Evolutionary conservation across 495 filamentous ascomycete species (phyloP).

Genomic region (Penicillium ucsense): DNA sequence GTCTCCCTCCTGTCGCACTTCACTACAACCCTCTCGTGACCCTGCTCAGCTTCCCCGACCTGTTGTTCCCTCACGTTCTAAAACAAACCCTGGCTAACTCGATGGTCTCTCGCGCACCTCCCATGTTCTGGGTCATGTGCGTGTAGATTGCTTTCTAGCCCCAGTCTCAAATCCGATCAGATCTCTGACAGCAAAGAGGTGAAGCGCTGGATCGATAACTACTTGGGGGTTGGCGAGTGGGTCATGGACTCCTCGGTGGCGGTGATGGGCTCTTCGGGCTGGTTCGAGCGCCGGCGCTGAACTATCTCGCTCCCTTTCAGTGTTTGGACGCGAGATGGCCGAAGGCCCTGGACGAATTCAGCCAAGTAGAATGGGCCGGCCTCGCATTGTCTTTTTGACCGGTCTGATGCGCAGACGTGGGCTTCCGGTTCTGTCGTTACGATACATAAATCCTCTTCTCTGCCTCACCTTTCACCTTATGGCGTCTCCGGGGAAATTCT

Average conservation of each 20-base stretch:
- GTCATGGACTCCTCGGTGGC: slow-evolving; percentile 96
- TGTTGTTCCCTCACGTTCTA: too few relatives aligned
- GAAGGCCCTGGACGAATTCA: background rate
- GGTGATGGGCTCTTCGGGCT: slow-evolving; percentile 74
- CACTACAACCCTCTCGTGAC: too few relatives aligned
- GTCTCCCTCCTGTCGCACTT: background rate
- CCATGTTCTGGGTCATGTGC: slow-evolving; percentile 17
- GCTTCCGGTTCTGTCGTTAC: slow-evolving; percentile 11
- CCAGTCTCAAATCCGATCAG: slow-evolving; percentile 80
- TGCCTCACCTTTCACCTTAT: slow-evolving; percentile 6
- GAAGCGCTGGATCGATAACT: slow-evolving; percentile 86
- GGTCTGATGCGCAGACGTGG: background rate
- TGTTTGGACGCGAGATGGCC: background rate
- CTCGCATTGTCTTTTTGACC: too few relatives aligned
- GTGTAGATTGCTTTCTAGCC: slow-evolving; percentile 40
- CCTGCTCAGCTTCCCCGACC: too few relatives aligned
- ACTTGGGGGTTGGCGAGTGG: slow-evolving; percentile 93
- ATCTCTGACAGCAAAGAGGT: slow-evolving; percentile 77
- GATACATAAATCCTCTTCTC: slow-evolving; percentile 2
- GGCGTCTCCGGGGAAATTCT: slow-evolving; percentile 14
- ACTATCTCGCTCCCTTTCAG: background rate
- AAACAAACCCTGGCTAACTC: slow-evolving; percentile 17
- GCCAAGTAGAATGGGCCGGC: too few relatives aligned
- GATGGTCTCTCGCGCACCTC: slow-evolving; percentile 23
- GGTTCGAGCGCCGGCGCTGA: slow-evolving; percentile 82